Evolutionary conservation across 2,329 filamentous ascomycete species (phyloP).

Genomic region (Calonectria ilicicola): DNA sequence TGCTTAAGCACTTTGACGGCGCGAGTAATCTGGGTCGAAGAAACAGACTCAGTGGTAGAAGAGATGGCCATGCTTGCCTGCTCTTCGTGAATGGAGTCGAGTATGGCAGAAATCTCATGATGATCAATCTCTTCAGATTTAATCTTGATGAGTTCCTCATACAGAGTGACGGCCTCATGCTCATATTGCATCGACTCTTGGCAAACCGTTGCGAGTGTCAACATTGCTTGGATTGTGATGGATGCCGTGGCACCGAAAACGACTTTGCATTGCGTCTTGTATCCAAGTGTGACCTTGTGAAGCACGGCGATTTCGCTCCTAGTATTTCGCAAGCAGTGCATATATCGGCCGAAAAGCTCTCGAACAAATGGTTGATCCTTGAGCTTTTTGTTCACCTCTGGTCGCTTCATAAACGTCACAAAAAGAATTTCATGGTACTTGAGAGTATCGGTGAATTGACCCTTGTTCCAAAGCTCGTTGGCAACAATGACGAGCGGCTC

Average conservation of each 20-base stretch:
- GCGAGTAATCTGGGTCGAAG: neutral
- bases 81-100: neutral
- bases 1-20: neutral
- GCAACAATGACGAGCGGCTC: neutral
- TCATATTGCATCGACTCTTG: conserved; percentile 1
- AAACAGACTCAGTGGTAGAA: neutral
- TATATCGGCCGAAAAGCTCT: neutral
- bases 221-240: neutral
- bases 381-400: neutral
- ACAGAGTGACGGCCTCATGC: neutral
- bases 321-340: neutral
- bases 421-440: neutral
- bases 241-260: neutral
- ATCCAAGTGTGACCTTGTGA: neutral
- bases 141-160: neutral
- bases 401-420: neutral
- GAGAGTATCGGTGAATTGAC: neutral
- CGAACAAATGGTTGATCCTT: neutral
- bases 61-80: neutral
- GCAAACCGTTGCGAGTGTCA: neutral
- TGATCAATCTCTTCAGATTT: neutral
- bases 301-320: neutral
- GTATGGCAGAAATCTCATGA: neutral
- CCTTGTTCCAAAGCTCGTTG: neutral
- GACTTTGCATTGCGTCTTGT: neutral